Conservation (phyloP, 345 rosid species). For the Pistacia vera region DNA sequence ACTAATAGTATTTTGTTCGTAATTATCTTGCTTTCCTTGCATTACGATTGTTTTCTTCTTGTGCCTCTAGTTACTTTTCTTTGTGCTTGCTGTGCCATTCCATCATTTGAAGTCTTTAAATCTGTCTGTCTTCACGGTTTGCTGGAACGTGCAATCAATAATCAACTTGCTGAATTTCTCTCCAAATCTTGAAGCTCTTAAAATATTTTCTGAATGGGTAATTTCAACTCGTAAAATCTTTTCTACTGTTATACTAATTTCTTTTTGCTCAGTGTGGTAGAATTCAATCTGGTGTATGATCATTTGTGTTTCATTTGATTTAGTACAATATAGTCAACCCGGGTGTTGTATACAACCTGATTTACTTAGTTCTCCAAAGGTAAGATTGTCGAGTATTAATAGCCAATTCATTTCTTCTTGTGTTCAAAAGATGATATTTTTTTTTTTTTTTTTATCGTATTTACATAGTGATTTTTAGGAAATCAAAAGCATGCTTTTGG, state of each 20-base stretch:
- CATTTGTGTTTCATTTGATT: background rate
- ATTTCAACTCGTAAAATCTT: background rate
- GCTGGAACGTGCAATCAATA: background rate
- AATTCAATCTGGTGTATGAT: background rate
- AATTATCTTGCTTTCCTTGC: background rate
- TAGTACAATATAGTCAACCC: background rate
- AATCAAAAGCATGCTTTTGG: no score
- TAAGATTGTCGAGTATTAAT: no score
- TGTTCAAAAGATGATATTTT: no score
- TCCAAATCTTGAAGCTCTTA: slow-evolving; percentile 1
- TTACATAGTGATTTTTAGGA: no score
- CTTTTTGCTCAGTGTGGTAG: background rate
- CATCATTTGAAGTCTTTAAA: background rate
- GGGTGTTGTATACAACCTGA: background rate
- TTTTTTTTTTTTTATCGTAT: no score
- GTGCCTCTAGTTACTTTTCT: background rate
- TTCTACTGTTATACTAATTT: background rate
- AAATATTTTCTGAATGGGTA: background rate
- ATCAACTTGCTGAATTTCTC: background rate
- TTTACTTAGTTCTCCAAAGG: background rate
- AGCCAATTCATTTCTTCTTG: no score
- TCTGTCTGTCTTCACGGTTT: background rate
- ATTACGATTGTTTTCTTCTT: background rate
- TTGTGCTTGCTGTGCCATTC: background rate
- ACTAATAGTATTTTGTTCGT: no score